These are phyloP conservation scores for Saraca asoca DNA, from an alignment of 331 rosid species.

Conservation along the genomic window DNA sequence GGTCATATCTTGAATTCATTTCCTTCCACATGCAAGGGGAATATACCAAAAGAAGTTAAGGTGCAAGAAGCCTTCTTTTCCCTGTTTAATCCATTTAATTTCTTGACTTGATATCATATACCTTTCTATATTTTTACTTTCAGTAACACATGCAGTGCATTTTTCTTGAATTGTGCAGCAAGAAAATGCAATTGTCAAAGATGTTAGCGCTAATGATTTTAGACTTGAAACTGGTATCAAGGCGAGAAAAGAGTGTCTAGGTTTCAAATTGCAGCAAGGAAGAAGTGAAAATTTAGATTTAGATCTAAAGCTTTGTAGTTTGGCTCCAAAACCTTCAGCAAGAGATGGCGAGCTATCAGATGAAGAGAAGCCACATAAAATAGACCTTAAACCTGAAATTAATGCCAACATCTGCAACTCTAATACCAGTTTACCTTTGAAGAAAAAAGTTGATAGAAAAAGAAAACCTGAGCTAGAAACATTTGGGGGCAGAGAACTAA, in stretches of 20 bases:
- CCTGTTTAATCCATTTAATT: conserved; percentile 29
- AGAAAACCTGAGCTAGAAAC: conserved; percentile 37
- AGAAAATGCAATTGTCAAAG: conserved; percentile 41
- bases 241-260: conserved; percentile 34
- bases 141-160: conserved; percentile 11
- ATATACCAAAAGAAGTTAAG: conserved; percentile 41
- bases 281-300: conserved; percentile 43
- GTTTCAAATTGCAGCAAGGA: conserved; percentile 32
- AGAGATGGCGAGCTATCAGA: conserved; percentile 38
- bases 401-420: conserved; percentile 7
- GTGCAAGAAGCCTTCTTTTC: conserved; percentile 41
- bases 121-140: conserved; percentile 6
- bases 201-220: conserved; percentile 35
- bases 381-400: conserved; percentile 30
- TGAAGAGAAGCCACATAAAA: conserved; percentile 24
- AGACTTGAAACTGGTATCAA: conserved; percentile 37
- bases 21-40: conserved; percentile 32
- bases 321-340: conserved; percentile 34
- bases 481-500: conserved; percentile 28
- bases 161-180: conserved; percentile 45
- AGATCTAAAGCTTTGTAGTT: conserved; percentile 46
- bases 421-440: conserved; percentile 11
- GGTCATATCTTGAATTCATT: conserved; percentile 37
- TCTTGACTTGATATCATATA: conserved; percentile 9
- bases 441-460: conserved; percentile 34